Percentiles rank a stretch among this genome's conserved stretches.
phyloP scores from a whole-genome alignment of 2,329 filamentous ascomycete species.

The Colletotrichum agaves region DNA sequence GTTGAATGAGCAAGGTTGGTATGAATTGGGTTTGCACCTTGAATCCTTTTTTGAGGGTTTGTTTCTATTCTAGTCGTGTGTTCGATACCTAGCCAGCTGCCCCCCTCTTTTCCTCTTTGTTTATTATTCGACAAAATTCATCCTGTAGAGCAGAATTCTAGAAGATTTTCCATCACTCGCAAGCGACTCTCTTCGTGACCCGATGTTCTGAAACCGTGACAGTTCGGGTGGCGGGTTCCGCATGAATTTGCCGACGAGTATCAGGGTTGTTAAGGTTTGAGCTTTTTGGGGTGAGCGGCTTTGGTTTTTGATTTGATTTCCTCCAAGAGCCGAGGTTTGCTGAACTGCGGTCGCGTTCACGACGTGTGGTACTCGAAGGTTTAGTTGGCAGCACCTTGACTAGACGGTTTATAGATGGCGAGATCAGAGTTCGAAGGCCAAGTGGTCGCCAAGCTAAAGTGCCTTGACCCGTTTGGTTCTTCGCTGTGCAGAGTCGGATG shows the following conservation, averaged over 20 bases:
- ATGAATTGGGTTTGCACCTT: background rate
- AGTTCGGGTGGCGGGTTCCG: background rate
- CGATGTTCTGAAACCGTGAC: slow-evolving; percentile 2
- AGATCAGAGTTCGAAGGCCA: too few relatives aligned
- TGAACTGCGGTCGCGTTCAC: too few relatives aligned
- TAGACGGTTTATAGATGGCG: too few relatives aligned
- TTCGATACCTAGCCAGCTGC: slow-evolving; percentile 27
- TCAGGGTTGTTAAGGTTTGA: background rate
- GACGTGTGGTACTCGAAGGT: too few relatives aligned
- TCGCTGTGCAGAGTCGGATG: too few relatives aligned
- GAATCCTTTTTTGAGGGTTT: background rate
- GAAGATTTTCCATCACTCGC: background rate
- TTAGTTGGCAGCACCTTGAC: too few relatives aligned
- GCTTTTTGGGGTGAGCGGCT: too few relatives aligned
- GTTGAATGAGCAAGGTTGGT: background rate
- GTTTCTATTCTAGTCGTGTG: slow-evolving; percentile 1
- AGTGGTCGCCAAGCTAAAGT: too few relatives aligned
- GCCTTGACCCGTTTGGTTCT: too few relatives aligned
- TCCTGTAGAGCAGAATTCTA: slow-evolving; percentile 3
- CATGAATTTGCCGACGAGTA: background rate
- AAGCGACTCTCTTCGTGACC: background rate
- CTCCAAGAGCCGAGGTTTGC: too few relatives aligned
- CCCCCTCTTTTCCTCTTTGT: too few relatives aligned
- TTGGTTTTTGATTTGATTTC: too few relatives aligned
- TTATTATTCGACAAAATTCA: background rate